phyloP scores from a whole-genome alignment of 2,329 filamentous ascomycete genomes.

The Coniosporium tulheliwenetii region DNA sequence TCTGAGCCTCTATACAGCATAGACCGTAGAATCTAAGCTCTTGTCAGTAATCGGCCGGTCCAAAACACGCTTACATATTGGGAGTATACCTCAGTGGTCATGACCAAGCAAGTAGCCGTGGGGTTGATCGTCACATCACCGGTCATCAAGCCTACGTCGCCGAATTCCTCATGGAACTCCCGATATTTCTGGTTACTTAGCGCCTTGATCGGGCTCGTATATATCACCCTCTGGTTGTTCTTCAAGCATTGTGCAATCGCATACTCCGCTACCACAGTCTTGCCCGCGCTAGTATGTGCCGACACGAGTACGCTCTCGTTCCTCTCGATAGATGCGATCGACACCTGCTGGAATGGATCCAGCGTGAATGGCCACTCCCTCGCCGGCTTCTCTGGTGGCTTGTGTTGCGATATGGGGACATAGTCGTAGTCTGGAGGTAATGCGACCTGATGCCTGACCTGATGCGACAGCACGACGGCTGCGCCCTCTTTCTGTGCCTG shows the following conservation, averaged over 20 bases:
- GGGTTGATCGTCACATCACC: constrained; percentile 99
- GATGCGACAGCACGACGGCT: constrained; percentile 77
- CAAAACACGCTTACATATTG: too few relatives aligned
- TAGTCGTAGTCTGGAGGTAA: constrained; percentile 90
- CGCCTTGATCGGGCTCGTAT: constrained; percentile 97
- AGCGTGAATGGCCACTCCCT: constrained; percentile 77
- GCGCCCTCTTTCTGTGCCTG: constrained; percentile 47
- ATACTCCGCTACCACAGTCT: constrained; percentile 96
- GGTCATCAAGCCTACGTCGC: constrained; percentile 95
- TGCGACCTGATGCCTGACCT: constrained; percentile 96
- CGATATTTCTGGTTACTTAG: constrained; percentile 97
- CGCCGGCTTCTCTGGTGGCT: constrained; percentile 73
- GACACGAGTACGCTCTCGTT: constrained; percentile 95
- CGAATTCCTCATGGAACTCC: constrained; percentile 91
- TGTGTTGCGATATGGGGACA: constrained; percentile 87
- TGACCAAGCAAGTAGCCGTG: constrained; percentile 91
- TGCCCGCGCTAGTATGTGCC: constrained; percentile 92
- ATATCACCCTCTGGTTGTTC: constrained; percentile 96
- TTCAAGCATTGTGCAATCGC: constrained; percentile 95
- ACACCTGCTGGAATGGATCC: constrained; percentile 92
- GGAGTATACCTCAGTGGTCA: constrained; percentile 66
- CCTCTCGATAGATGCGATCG: constrained; percentile 86
- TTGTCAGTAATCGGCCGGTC: background rate
- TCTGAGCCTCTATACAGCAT: constrained; percentile 98
- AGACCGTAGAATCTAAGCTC: constrained; percentile 64